Evolutionary conservation across 108 stramenopile genomes (phyloP).

Genomic region (Fistulifera pelliculosa): DNA sequence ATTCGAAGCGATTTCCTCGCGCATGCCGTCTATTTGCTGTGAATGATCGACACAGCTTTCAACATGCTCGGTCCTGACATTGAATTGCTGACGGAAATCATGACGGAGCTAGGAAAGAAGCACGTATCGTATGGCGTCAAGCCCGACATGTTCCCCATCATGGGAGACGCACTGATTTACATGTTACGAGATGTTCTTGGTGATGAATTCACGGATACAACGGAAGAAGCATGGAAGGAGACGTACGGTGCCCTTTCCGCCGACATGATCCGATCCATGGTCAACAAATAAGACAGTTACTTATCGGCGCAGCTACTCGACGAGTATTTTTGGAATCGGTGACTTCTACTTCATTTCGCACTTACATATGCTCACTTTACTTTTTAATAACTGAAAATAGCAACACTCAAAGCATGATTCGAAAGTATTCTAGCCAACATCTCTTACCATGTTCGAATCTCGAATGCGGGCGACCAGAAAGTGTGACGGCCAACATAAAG

Average conservation of each 20-base stretch:
- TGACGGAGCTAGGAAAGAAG: conserved; percentile 30
- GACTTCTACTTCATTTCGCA: too few relatives aligned
- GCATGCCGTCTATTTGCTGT: conserved; percentile 13
- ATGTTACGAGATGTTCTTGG: conserved; percentile 23
- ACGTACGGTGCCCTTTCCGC: neutral
- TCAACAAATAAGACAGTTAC: neutral
- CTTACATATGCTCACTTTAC: too few relatives aligned
- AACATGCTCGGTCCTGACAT: conserved; percentile 38
- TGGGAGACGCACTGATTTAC: conserved; percentile 33
- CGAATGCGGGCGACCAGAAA: too few relatives aligned
- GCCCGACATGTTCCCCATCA: conserved; percentile 26
- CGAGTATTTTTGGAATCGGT: too few relatives aligned
- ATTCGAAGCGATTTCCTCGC: conserved; percentile 16
- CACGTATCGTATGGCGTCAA: conserved; percentile 38
- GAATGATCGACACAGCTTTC: conserved; percentile 29
- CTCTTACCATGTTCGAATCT: too few relatives aligned
- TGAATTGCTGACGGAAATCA: conserved; percentile 27
- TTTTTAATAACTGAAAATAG: too few relatives aligned
- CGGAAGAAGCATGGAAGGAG: conserved; percentile 4
- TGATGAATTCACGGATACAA: conserved; percentile 26
- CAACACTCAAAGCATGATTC: too few relatives aligned
- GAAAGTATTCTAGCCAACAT: too few relatives aligned
- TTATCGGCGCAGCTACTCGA: too few relatives aligned
- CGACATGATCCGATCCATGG: neutral
- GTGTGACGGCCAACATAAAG: too few relatives aligned